phyloP scores from a whole-genome alignment of 305 asterid species.

The Petunia hybrid region DNA sequence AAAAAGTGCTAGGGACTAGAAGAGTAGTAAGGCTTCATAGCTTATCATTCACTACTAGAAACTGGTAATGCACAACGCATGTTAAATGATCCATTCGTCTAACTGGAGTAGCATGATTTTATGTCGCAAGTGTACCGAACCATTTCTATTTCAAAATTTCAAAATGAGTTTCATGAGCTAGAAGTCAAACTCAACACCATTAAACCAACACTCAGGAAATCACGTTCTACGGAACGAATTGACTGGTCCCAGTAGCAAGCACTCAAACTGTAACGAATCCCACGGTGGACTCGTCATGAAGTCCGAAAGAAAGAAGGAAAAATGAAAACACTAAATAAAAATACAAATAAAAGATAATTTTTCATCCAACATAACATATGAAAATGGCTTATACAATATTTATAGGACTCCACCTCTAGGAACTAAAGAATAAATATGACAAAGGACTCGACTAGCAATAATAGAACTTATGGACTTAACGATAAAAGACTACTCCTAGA shows the following conservation, averaged over 20 bases:
- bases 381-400: too few relatives aligned
- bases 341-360: too few relatives aligned
- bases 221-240: neutral
- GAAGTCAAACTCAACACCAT: neutral
- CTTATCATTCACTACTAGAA: constrained; percentile 10
- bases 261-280: neutral
- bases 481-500: too few relatives aligned
- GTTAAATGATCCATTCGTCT: neutral
- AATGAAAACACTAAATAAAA: too few relatives aligned
- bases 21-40: neutral
- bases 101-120: constrained; percentile 22
- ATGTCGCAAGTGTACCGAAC: constrained; percentile 10
- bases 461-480: too few relatives aligned
- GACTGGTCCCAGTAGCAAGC: neutral
- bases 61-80: neutral
- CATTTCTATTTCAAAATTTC: neutral
- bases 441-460: too few relatives aligned
- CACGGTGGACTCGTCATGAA: too few relatives aligned
- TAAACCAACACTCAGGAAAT: neutral
- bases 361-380: too few relatives aligned
- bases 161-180: neutral
- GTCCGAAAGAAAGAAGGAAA: too few relatives aligned
- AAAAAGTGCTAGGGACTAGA: neutral
- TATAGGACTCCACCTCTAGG: too few relatives aligned
- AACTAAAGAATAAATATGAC: too few relatives aligned